These are phyloP conservation scores for Pythium plurisporium DNA, from an alignment of 352 stramenopile genomes.

Conservation along the genomic window DNA sequence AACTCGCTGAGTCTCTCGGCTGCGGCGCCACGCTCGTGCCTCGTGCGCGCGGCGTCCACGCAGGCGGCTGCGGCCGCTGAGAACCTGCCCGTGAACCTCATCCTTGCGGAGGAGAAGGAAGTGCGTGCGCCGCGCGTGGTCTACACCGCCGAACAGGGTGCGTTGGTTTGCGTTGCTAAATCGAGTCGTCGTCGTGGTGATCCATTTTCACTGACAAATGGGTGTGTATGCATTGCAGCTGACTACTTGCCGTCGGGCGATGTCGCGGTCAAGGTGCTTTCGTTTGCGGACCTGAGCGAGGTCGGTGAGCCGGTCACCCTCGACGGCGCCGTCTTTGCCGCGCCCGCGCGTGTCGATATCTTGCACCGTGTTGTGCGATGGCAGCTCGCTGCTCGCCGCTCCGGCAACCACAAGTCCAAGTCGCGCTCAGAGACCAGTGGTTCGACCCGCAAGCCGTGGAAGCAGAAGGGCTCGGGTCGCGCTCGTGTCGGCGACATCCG, in stretches of 20 bases:
- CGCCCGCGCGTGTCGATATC: conserved; percentile 78
- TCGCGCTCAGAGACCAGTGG: conserved; percentile 83
- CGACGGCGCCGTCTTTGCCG: conserved; percentile 69
- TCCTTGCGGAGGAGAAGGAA: conserved; percentile 71
- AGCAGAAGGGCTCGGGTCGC: conserved; percentile 84
- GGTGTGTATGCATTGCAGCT: conserved; percentile 20
- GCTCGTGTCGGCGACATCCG: conserved; percentile 86
- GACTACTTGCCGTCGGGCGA: conserved; percentile 50
- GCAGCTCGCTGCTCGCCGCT: conserved; percentile 79
- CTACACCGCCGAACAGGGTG: conserved; percentile 47
- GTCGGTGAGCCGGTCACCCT: conserved; percentile 48
- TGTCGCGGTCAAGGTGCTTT: conserved; percentile 63
- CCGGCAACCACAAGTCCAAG: conserved; percentile 88
- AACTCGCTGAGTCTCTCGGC: conserved; percentile 40
- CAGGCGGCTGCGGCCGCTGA: conserved; percentile 26
- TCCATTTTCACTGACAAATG: too few species aligned
- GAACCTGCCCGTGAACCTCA: conserved; percentile 51
- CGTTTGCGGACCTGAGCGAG: conserved; percentile 39
- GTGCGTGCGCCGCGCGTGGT: conserved; percentile 62
- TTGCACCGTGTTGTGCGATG: conserved; percentile 86
- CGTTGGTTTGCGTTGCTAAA: too few species aligned
- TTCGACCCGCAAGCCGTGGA: conserved; percentile 85
- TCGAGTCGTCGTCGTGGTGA: too few species aligned
- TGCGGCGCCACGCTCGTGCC: conserved; percentile 30
- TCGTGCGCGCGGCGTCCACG: conserved; percentile 32